Percentiles rank a stretch among this genome's conserved stretches.
These are phyloP conservation scores for Tetrahymena elliotti DNA, from an alignment of 73 alveolate genomes.

Conservation along the genomic window DNA sequence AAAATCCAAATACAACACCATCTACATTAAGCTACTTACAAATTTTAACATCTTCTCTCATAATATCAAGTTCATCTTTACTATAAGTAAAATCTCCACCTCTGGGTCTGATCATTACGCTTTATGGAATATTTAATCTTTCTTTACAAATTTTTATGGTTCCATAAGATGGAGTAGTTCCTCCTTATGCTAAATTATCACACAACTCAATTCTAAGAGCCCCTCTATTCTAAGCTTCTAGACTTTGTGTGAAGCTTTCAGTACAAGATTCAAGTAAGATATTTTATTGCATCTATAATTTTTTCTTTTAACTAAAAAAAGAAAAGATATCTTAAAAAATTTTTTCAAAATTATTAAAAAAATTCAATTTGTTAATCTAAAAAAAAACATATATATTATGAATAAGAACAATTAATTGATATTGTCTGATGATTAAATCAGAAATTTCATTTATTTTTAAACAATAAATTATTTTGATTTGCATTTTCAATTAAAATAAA, in stretches of 20 bases:
- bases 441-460: neutral
- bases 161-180: constrained; percentile 64
- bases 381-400: neutral
- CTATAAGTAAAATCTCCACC: constrained; percentile 57
- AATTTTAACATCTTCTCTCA: constrained; percentile 52
- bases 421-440: neutral
- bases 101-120: constrained; percentile 64
- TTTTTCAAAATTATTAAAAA: no score
- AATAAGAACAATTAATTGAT: no score
- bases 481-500: no score
- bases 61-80: constrained; percentile 51
- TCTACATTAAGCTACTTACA: constrained; percentile 38
- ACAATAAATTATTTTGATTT: no score
- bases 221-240: constrained; percentile 45
- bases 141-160: constrained; percentile 50
- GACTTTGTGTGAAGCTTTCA: constrained; percentile 32
- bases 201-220: constrained; percentile 62
- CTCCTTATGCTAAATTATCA: constrained; percentile 51
- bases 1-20: constrained; percentile 55
- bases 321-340: neutral
- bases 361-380: no score
- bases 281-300: neutral
- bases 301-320: no score
- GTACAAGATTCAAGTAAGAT: constrained; percentile 47
- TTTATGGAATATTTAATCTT: constrained; percentile 39